Evolutionary conservation across 768 basidiomycete genomes (phyloP).

Genomic region (Trametes cingulata): DNA sequence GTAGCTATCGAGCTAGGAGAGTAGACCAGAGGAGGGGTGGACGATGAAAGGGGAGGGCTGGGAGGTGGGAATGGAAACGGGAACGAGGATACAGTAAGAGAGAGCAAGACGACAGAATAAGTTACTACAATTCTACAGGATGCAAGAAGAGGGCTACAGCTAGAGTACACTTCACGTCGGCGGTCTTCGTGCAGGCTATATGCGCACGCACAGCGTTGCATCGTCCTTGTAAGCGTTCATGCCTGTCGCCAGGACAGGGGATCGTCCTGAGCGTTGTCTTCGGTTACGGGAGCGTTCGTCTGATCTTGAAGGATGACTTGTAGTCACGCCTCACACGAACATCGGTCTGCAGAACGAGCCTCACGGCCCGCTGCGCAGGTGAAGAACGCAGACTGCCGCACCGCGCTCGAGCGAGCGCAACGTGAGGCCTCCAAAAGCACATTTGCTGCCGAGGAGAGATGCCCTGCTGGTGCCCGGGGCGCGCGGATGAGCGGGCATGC

Average conservation of each 20-base stretch:
- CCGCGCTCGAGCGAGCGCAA: constrained; percentile 2
- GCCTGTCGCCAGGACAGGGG: background rate
- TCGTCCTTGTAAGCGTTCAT: too few relatives aligned
- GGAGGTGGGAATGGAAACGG: background rate
- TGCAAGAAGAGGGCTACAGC: background rate
- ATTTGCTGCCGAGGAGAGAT: background rate
- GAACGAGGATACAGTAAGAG: too few relatives aligned
- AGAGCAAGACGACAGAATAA: background rate
- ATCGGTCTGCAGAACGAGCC: background rate
- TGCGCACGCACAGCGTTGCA: too few relatives aligned
- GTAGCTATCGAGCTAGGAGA: too few relatives aligned
- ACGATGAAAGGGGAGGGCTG: background rate
- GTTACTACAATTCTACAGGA: background rate
- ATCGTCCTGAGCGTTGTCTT: background rate
- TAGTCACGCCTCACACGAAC: background rate
- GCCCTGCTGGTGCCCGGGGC: background rate
- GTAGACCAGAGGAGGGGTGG: background rate
- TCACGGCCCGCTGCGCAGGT: background rate
- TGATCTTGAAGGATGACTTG: too few relatives aligned
- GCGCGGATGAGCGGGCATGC: background rate
- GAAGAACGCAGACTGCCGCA: constrained; percentile 10
- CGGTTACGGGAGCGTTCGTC: too few relatives aligned
- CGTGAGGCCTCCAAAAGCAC: constrained; percentile 1
- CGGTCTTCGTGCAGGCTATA: too few relatives aligned
- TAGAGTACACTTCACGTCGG: background rate